Conservation (phyloP, 352 stramenopile species). For the Globisporangium recalcitrans region DNA sequence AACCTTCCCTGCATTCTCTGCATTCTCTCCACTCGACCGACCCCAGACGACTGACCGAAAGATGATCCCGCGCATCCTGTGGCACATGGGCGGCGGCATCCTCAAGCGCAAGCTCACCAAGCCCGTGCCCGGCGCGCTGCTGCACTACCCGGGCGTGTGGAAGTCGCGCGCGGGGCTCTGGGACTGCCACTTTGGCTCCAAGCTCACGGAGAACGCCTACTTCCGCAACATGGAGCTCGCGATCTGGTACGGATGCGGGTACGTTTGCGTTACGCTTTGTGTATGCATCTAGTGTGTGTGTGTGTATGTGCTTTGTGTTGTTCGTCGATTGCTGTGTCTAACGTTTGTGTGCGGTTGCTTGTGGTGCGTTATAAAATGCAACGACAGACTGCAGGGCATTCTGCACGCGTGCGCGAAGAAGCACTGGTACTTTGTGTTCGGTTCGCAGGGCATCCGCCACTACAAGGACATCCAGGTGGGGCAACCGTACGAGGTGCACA, state of each 20-base stretch:
- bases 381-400: conserved; percentile 41
- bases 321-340: neutral
- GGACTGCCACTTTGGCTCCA: conserved; percentile 49
- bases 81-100: conserved; percentile 58
- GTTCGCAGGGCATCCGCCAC: conserved; percentile 59
- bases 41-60: neutral
- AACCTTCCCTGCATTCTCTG: neutral
- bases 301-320: neutral
- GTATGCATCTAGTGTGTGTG: neutral
- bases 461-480: conserved; percentile 50
- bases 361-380: neutral
- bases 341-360: neutral
- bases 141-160: conserved; percentile 55
- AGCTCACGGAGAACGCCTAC: conserved; percentile 59
- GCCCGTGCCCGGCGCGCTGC: conserved; percentile 36
- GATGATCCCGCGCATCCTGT: conserved; percentile 68
- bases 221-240: conserved; percentile 70
- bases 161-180: conserved; percentile 48
- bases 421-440: conserved; percentile 67
- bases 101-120: conserved; percentile 42
- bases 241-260: conserved; percentile 67
- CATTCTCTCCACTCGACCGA: neutral
- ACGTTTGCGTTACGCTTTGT: conserved; percentile 12
- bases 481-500: conserved; percentile 61
- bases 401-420: conserved; percentile 48